A percentile compares a stretch with the other conserved stretches of the same genome.
phyloP scores from a whole-genome alignment of 176 grass and related monocot genomes.

The Ensete ventricosum region DNA sequence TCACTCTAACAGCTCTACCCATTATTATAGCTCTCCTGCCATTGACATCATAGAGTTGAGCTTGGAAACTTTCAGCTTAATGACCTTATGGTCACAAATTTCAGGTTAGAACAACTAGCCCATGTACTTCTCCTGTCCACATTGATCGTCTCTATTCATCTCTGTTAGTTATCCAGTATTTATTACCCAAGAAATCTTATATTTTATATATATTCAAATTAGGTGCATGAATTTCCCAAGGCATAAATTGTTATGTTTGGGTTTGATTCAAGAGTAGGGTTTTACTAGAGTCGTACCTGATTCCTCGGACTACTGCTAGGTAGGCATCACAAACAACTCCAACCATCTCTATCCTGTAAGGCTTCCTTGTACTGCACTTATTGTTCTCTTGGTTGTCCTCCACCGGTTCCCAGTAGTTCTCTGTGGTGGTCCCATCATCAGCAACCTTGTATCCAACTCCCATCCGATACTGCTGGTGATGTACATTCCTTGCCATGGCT shows the following conservation, averaged over 20 bases:
- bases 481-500: slow-evolving; percentile 68
- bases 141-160: no score
- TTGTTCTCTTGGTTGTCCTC: neutral
- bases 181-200: no score
- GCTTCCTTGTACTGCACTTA: slow-evolving; percentile 25
- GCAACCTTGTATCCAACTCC: slow-evolving; percentile 73
- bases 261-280: neutral
- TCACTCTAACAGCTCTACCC: slow-evolving; percentile 82
- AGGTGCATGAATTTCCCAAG: no score
- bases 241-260: neutral
- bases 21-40: slow-evolving; percentile 79
- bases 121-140: neutral
- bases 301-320: slow-evolving; percentile 79
- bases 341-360: slow-evolving; percentile 83
- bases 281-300: slow-evolving; percentile 33
- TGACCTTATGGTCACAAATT: neutral
- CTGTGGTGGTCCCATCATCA: slow-evolving; percentile 46
- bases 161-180: no score
- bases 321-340: slow-evolving; percentile 86
- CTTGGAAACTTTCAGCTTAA: neutral
- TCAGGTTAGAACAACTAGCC: neutral
- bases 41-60: neutral
- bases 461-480: slow-evolving; percentile 77
- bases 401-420: slow-evolving; percentile 88
- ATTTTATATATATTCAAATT: no score